Base-by-base conservation (phyloP, 176 grass and related monocot genomes). In the Bolboschoenus planiculmis region DNA sequence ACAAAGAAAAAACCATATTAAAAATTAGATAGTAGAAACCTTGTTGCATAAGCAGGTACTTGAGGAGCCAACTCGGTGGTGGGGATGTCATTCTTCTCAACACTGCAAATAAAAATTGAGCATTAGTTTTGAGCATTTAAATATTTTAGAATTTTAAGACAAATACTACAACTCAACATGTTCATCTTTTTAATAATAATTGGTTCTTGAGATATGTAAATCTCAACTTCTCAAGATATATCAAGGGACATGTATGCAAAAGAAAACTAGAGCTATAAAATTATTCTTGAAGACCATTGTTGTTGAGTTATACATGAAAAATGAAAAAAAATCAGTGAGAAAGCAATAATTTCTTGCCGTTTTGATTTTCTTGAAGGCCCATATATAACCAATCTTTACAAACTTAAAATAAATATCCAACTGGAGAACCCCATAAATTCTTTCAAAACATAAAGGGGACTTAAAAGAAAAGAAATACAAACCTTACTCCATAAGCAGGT, bases 11-110 rank as follows among this genome's bases (percentile, higher is more conserved):
- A 85, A 26, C 2, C 9, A 81, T 37, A 60, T 21, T 34, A 61
- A 74, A 26, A 74, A 74, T 44, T 71, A 43, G 85, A 85, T 75
- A 31, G 51, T 62, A 85, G 65, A 83, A 80, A 97, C 95, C 91
- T 94, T 14, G 86, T 79, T 33, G 88, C 90, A 81, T 91, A 97
- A 78, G 78, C 88, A 30, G 85, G 82, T 59, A 85, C 86, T 48
- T 94, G 87, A 85, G 94, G 86, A 80, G 90, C 73, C 68, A 97
- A 82, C 54, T 91, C 84, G 44, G 56, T 81, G 7, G 50, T 57
- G 26, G 21, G 21, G 16, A 81, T 64, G 57, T 64, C n/a, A 81
- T 81, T 47, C 44, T 64, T 21, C 57, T 81, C 36, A 18, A 44
- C 56, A 64, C 79, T 81, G 26, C 36, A 48, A 64, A 61, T 1